Conservation (phyloP, 345 rosid genomes). For the Eucalyptus decipiens region DNA sequence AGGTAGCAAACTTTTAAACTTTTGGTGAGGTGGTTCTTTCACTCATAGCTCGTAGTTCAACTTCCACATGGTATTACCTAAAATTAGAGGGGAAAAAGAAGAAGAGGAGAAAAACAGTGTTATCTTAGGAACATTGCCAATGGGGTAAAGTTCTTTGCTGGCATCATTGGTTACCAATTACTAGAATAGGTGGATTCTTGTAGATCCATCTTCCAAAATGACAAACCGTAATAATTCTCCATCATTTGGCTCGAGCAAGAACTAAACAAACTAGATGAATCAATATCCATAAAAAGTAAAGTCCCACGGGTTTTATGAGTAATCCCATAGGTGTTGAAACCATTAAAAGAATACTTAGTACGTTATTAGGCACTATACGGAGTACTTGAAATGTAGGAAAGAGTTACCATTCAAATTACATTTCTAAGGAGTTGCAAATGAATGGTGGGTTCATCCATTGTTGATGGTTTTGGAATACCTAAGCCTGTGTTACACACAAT, state of each 20-base stretch:
- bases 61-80: background rate
- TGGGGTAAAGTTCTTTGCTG: background rate
- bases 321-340: background rate
- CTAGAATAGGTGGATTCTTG: background rate
- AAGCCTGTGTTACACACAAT: rapidly evolving
- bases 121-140: background rate
- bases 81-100: rapidly evolving
- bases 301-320: rapidly evolving
- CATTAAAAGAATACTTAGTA: background rate
- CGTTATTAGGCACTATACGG: rapidly evolving
- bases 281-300: background rate
- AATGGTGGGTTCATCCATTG: background rate
- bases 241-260: background rate
- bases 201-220: background rate
- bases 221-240: background rate
- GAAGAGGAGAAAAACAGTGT: background rate
- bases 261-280: background rate
- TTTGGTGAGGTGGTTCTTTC: background rate
- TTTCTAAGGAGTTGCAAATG: background rate
- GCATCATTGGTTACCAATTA: background rate
- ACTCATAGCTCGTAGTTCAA: rapidly evolving
- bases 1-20: background rate
- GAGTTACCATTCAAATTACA: background rate
- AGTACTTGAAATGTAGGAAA: background rate
- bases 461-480: rapidly evolving